Evolutionary conservation across 495 filamentous ascomycete genomes (phyloP), one percentile per base, ranked within the genome.

Genomic region (Diplogelasinospora grovesii): DNA sequence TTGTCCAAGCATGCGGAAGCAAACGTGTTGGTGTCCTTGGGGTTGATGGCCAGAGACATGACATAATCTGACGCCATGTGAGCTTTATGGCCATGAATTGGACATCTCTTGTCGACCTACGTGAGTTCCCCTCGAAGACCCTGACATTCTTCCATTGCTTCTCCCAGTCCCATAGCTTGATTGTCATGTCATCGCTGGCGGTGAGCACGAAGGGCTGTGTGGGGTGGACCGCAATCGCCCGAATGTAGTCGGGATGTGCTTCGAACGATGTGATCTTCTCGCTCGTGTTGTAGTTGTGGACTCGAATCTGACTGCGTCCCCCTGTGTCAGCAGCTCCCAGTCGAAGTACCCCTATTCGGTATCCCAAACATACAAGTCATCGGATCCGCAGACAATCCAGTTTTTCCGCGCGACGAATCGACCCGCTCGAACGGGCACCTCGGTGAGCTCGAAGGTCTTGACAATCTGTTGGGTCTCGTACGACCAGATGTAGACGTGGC

Each of bases 81-180:
- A 51, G 49, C 30, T 42, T 25, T 23, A 13, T 20, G 24, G 10
- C 19, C 22, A 6, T 10, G 9, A 3, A 19, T 11, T 15, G 2
- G 9, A 2, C 13, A 15, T 13, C 8, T n/a, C 9, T 8, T 15
- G 15, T 37, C 50, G 8, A 50, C 55, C 6, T 59, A 61, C 58
- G 71, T 89, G 81, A 84, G 56, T 99, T 94, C n/a, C 92, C 92
- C 59, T 99, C 92, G 53, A 95, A 99, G 28, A 95, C 82, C 60
- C 95, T 87, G 13, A 97, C 86, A 52, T 90, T 96, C 63, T 96
- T 97, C 93, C 93, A 99, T 48, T 77, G 77, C 60, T 87, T 89
- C 52, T 97, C 92, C 92, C 92, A 99, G 66, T 99, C 88, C 93
- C 93, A 99, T 39, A 96, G 71, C 70, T 95, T 96, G 53, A 99